Evolutionary conservation across 495 filamentous ascomycete genomes (phyloP), one percentile per base, ranked within the genome.

Genomic region (Aspergillus campestris): DNA sequence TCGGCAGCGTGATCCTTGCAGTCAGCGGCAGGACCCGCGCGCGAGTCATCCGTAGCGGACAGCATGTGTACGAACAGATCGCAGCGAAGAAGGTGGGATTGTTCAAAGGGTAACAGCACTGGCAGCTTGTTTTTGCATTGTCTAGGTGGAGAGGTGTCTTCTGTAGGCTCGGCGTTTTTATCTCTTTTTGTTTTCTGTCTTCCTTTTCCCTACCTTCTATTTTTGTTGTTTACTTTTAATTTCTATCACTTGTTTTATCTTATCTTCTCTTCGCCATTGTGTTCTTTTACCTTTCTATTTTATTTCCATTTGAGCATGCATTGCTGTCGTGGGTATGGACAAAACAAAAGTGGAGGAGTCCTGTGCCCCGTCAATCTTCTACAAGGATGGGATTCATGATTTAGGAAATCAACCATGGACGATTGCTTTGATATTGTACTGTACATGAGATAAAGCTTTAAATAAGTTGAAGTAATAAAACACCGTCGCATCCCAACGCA

Each of bases 21-120:
- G 30, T 53, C 13, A 56, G 58, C 40, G 47, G 52, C 31, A 53
- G 47, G 28, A 48, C 53, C 41, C 64, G 64, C 7, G 37, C 38
- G 37, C 44, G 53, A 34, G 43, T 48, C 3, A 31, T 48, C 34
- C 38, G 30, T 5, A 34, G 38, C 15, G 42, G 33, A 34, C 39
- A 29, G 33, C 32, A 37, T 31, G 9, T 55, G 7, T 31, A 49
- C 15, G 36, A 31, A 38, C 42, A 41, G 33, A 37, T 30, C 10
- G 11, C 51, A 29, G 49, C 53, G 42, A 34, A 46, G 13, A 42
- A 52, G 48, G 48, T 62, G 39, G 53, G 44, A 43, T 42, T 49
- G 39, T 34, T 27, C 28, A 52, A 48, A 35, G 27, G 46, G 18
- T 24, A 24, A 24, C 18, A 24, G 18, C 18, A 24, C 18, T 24